A percentile compares a stretch with the other conserved stretches of the same genome.
These are phyloP conservation scores for Ampelomyces quisqualis DNA, from an alignment of 2,329 filamentous ascomycete genomes.

Conservation along the genomic window DNA sequence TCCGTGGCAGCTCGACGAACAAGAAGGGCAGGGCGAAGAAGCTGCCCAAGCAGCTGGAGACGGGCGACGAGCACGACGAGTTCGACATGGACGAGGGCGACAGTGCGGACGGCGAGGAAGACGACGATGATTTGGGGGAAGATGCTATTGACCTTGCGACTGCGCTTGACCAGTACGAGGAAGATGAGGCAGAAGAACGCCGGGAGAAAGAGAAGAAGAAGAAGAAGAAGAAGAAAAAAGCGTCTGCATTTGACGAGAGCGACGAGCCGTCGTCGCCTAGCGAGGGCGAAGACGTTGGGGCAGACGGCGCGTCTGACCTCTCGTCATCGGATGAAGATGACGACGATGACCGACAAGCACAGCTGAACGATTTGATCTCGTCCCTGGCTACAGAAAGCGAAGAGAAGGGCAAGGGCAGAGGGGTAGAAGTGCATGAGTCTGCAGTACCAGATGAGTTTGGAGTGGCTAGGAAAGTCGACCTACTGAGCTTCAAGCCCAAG, in stretches of 20 bases:
- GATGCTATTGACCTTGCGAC: conserved; percentile 64
- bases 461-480: conserved; percentile 66
- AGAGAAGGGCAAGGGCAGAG: conserved; percentile 34
- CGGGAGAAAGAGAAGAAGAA: conserved; percentile 29
- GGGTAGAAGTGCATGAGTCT: conserved; percentile 57
- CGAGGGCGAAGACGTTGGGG: conserved; percentile 48
- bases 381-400: conserved; percentile 56
- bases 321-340: conserved; percentile 50
- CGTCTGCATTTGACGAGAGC: conserved; percentile 49
- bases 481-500: conserved; percentile 72
- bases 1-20: conserved; percentile 58
- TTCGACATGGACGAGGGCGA: conserved; percentile 54
- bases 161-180: conserved; percentile 56
- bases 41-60: conserved; percentile 28
- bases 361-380: conserved; percentile 68
- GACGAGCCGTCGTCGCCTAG: conserved; percentile 58
- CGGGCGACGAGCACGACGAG: conserved; percentile 36
- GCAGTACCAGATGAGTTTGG: conserved; percentile 62
- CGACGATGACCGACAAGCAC: conserved; percentile 58
- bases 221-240: conserved; percentile 47
- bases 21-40: conserved; percentile 51
- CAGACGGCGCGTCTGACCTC: conserved; percentile 53
- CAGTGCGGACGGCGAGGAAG: conserved; percentile 50
- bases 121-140: conserved; percentile 63
- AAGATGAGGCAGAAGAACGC: conserved; percentile 37